phyloP scores from a whole-genome alignment of 2,329 filamentous ascomycete genomes.

The Fusarium solani-melongenae region DNA sequence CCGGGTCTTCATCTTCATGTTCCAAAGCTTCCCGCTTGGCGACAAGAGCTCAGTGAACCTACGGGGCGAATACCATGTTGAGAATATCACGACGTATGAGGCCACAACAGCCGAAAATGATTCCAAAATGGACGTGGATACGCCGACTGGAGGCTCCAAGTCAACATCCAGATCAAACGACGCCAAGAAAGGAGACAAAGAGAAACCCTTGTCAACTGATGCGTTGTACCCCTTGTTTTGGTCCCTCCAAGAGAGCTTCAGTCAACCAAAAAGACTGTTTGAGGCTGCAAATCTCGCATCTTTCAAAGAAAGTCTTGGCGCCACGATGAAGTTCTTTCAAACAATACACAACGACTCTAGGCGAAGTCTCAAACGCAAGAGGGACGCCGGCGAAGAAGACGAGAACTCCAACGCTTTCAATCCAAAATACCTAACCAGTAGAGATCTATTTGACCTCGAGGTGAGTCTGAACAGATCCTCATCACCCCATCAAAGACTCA shows the following conservation, averaged over 20 bases:
- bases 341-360: conserved; percentile 71
- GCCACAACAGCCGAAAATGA: conserved; percentile 50
- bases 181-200: conserved; percentile 58
- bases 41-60: conserved; percentile 98
- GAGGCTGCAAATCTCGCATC: conserved; percentile 76
- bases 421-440: conserved; percentile 97
- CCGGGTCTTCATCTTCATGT: conserved; percentile 97
- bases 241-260: conserved; percentile 92
- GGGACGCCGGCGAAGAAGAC: conserved; percentile 63
- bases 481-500: conserved; percentile 32
- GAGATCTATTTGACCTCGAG: conserved; percentile 95
- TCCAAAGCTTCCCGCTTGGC: conserved; percentile 95
- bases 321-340: conserved; percentile 68
- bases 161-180: conserved; percentile 54
- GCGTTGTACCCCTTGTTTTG: conserved; percentile 92
- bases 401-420: conserved; percentile 74
- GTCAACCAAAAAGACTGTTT: conserved; percentile 87
- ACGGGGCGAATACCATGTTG: conserved; percentile 92
- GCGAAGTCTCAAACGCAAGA: conserved; percentile 77
- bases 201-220: conserved; percentile 70
- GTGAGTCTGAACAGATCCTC: conserved; percentile 54
- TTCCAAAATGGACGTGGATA: conserved; percentile 73
- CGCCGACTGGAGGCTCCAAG: conserved; percentile 52
- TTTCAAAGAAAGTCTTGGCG: conserved; percentile 82
- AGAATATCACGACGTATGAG: conserved; percentile 90